Evolutionary conservation across 176 grass and related monocot genomes (phyloP), one percentile per base, ranked within the genome.

Genomic region (Tillandsia leiboldiana): DNA sequence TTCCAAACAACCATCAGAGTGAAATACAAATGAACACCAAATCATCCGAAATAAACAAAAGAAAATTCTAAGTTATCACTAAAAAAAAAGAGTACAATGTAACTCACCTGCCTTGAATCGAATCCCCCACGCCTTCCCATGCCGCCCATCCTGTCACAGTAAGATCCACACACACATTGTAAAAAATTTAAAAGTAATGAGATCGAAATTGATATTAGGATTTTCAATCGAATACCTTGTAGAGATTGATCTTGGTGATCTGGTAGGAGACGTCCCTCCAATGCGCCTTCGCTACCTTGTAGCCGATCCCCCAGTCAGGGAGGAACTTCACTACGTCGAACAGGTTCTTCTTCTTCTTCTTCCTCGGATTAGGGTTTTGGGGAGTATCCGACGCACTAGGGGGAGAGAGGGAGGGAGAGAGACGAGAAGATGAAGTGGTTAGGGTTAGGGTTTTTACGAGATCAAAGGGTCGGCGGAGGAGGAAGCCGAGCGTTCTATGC

Each of bases 241-340:
- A 96, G n/a, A 96, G 83, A 80, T 96, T 96, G 73, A 96, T 92
- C 79, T 85, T 92, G 50, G 93, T 90, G 76, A 96, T 83, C 71
- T 90, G 78, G 65, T 96, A 96, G 4, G 86, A 92, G 47, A 96
- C 86, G 42, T 96, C 89, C 51, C 86, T 87, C 92, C 92, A 96
- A 64, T 85, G 85, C 17, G 79, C 89, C 83, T 96, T 96, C 63
- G 93, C 93, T 48, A 96, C 86, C 79, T 87, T 88, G 77, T 85
- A 92, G 0, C 89, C 92, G 20, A 96, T 71, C 52, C 92, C 92
- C 92, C 92, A 92, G 24, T 70, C 65, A 0, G 92, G 92, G 11
- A 96, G 75, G 86, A 96, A 96, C 71, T 96, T 86, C 70, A 86
- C 76, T 67, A 96, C 89, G 24, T 96, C 88, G 61, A 92, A 92